Evolutionary conservation across 2,329 filamentous ascomycete species (phyloP), one percentile per base, ranked within the genome.

Genomic region (Xylaria sp.): DNA sequence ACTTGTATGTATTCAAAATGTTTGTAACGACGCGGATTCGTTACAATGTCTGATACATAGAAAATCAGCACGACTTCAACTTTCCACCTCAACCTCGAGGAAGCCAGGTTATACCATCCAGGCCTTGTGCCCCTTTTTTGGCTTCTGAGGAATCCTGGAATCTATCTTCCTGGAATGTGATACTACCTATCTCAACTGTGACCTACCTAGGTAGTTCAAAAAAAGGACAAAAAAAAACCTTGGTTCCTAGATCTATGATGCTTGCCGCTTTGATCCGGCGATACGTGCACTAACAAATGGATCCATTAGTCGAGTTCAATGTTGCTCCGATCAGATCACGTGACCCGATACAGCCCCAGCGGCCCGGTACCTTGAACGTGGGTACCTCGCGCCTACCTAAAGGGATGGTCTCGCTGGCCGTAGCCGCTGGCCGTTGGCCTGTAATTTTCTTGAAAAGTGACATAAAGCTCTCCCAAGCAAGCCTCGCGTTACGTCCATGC

Each of bases 371-470:
- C 13, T 42, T 42, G 37, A 10, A 42, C 37, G 9, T 46, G 13
- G 42, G 42, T 46, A 46, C 42, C 13, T 16, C 10, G 13, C 5
- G 42, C 13, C 23, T 30, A 30, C 23, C 23, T 30, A 30, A 30
- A 30, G 5, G 37, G 42, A 46, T 16, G 42, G 5, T n/a, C 8
- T 51, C 48, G 19, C 13, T 52, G 39, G 2, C 42, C 10, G 42
- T 13, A 46, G 42, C 42, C n/a, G 42, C 39, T 59, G 30, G 42
- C 23, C 39, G 9, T 46, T 44, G 48, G 7, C 42, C 16, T 47
- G 48, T 35, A 49, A 57, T 59, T 62, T 64, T 62, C 52, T 57
- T 49, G 16, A 58, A 65, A 61, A 65, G 53, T 59, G 49, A 60
- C 55, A 59, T 54, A 46, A 37, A 64, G 57, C 56, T 58, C 11